phyloP scores from a whole-genome alignment of 202 grass and related monocot genomes.

The Digitaria exilis region DNA sequence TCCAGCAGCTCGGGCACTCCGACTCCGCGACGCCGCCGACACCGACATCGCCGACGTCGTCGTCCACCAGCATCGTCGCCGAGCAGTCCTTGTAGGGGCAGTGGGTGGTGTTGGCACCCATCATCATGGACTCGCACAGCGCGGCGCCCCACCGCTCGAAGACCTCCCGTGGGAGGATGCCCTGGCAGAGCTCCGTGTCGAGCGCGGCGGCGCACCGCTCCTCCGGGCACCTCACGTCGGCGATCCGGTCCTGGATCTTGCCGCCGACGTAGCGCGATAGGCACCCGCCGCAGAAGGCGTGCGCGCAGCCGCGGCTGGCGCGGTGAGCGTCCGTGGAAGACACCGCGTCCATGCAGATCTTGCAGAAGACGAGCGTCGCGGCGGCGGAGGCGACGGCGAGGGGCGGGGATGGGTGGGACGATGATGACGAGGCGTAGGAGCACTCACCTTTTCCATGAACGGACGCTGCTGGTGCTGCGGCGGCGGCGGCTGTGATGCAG shows the following conservation, averaged over 20 bases:
- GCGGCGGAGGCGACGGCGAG: no score
- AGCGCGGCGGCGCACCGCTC: slow-evolving; percentile 45
- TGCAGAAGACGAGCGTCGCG: slow-evolving; percentile 50
- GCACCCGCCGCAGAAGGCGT: slow-evolving; percentile 67
- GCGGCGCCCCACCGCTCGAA: slow-evolving; percentile 53
- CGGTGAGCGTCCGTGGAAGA: slow-evolving; percentile 2
- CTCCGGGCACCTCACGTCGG: slow-evolving; percentile 52
- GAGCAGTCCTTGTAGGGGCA: slow-evolving; percentile 78
- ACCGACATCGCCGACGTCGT: no score
- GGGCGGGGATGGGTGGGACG: neutral
- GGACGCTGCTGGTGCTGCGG: neutral
- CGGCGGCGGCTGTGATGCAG: neutral
- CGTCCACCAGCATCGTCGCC: slow-evolving; percentile 43
- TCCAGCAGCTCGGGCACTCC: slow-evolving; percentile 57
- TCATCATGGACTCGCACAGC: slow-evolving; percentile 49
- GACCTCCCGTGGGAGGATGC: slow-evolving; percentile 45
- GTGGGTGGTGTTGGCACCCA: slow-evolving; percentile 28
- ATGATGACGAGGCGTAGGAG: neutral
- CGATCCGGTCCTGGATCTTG: slow-evolving; percentile 52
- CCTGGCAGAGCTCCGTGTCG: slow-evolving; percentile 53
- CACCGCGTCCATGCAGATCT: slow-evolving; percentile 76
- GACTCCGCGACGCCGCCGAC: slow-evolving; percentile 14
- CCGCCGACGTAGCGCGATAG: slow-evolving; percentile 49
- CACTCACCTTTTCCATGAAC: slow-evolving; percentile 1
- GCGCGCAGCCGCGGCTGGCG: slow-evolving; percentile 48